Percentiles rank a stretch among this genome's conserved stretches.
phyloP scores from a whole-genome alignment of 768 basidiomycete species.

The Boletales sp. region DNA sequence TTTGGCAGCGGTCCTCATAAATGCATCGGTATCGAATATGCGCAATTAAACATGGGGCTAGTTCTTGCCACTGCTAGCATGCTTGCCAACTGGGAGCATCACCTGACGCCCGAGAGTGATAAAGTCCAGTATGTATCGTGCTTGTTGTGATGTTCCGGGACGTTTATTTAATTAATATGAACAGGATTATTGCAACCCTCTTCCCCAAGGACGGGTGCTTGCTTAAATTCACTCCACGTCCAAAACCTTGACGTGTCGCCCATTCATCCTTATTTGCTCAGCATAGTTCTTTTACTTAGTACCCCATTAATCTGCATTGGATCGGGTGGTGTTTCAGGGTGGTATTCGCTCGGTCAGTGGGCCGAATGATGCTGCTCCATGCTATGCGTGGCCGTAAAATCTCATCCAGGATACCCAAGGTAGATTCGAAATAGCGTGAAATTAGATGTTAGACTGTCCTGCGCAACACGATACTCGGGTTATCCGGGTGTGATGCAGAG shows the following conservation, averaged over 20 bases:
- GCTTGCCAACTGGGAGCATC: constrained; percentile 84
- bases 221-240: constrained; percentile 70
- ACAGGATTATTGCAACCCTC: constrained; percentile 89
- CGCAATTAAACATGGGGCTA: constrained; percentile 84
- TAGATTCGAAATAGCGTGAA: not conserved
- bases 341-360: too few species aligned
- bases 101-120: constrained; percentile 71
- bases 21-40: constrained; percentile 92
- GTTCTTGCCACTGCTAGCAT: constrained; percentile 80
- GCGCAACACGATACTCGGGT: too few species aligned
- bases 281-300: constrained; percentile 11
- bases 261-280: not conserved
- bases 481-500: too few species aligned
- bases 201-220: constrained; percentile 94
- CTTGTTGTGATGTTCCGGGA: not conserved
- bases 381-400: not conserved
- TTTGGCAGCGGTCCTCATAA: constrained; percentile 93
- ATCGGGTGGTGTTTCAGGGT: too few species aligned
- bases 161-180: not conserved
- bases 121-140: constrained; percentile 68
- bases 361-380: not conserved
- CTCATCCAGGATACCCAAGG: not conserved
- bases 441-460: too few species aligned
- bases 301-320: constrained; percentile 15
- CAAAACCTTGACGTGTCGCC: constrained; percentile 16